Evolutionary conservation across 1,139 yeast genomes (phyloP), one percentile per base, ranked within the genome.

Genomic region (Blastobotrys elegans): DNA sequence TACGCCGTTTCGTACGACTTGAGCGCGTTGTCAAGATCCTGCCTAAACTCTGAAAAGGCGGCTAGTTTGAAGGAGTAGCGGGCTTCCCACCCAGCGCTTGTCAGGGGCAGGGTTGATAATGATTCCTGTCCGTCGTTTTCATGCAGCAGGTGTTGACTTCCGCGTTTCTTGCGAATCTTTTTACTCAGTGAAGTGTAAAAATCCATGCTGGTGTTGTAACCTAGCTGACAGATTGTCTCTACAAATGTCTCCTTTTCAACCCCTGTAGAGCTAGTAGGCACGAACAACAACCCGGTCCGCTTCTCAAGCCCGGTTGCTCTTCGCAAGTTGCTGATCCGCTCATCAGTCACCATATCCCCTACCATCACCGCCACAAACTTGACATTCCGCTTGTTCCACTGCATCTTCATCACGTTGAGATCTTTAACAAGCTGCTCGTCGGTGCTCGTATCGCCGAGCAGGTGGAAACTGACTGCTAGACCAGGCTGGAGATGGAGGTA

Each of bases 51-150:
- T 8, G 75, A 68, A 41, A 77, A 59, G 1, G 70, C 63, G 0
- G 79, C 80, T 33, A 70, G 62, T 54, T 79, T 79, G 50, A 75
- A 59, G 1, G 75, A 68, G 53, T 76, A 76, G 27, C 82, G 63
- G 0, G 75, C 70, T n/a, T 73, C 73, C 72, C 77, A 73, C 10
- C 71, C 69, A 3, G 60, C 64, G 36, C 63, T 58, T 2, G 66
- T 49, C 5, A 66, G 53, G 14, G 63, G 66, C 17, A 48, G 53
- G n/a, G 44, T 17, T 13, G 30, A 17, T 17, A 16, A 20, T 10
- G 8, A 20, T 11, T n/a, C 29, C n/a, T n/a, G n/a, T n/a, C n/a
- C n/a, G 22, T 18, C 16, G 5, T n/a, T 10, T 7, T 40, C 47
- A 8, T 34, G 36, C 17, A 16, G 18, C 22, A 24, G n/a, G 37